These are phyloP conservation scores for Cerioporus squamosus DNA, from an alignment of 1,284 basidiomycete genomes.

Conservation along the genomic window DNA sequence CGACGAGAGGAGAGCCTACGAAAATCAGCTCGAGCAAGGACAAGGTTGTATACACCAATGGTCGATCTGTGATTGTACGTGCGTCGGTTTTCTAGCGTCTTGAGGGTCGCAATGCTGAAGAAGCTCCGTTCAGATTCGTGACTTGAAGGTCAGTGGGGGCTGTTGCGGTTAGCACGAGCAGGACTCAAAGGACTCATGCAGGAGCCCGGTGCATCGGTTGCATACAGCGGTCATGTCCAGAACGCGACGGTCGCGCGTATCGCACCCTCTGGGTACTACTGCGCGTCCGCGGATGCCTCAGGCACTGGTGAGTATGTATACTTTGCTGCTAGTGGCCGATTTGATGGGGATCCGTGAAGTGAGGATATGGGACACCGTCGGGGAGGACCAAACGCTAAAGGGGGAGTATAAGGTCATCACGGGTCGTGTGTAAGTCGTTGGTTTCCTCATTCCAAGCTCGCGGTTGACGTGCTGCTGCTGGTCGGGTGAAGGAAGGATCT, in stretches of 20 bases:
- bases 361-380: slow-evolving; percentile 92
- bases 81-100: neutral
- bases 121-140: slow-evolving; percentile 53
- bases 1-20: slow-evolving; percentile 75
- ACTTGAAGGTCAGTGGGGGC: slow-evolving; percentile 51
- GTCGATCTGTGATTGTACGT: slow-evolving; percentile 84
- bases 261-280: slow-evolving; percentile 95
- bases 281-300: slow-evolving; percentile 83
- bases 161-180: neutral
- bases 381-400: slow-evolving; percentile 86
- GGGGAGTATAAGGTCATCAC: slow-evolving; percentile 84
- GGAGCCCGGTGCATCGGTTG: slow-evolving; percentile 61
- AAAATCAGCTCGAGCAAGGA: slow-evolving; percentile 86
- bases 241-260: slow-evolving; percentile 89
- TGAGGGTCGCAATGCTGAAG: no score
- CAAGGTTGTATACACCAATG: slow-evolving; percentile 88
- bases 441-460: neutral
- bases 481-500: slow-evolving; percentile 77
- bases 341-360: slow-evolving; percentile 47
- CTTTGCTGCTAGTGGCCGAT: neutral
- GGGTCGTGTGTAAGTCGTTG: slow-evolving; percentile 70
- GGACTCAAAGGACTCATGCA: slow-evolving; percentile 28
- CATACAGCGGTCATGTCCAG: slow-evolving; percentile 84
- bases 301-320: slow-evolving; percentile 86
- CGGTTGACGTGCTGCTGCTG: neutral